Percentiles rank a stretch among this genome's conserved stretches.
These are phyloP conservation scores for Cyberlindnera subsufficiens DNA, from an alignment of 805 yeast species.

Conservation along the genomic window DNA sequence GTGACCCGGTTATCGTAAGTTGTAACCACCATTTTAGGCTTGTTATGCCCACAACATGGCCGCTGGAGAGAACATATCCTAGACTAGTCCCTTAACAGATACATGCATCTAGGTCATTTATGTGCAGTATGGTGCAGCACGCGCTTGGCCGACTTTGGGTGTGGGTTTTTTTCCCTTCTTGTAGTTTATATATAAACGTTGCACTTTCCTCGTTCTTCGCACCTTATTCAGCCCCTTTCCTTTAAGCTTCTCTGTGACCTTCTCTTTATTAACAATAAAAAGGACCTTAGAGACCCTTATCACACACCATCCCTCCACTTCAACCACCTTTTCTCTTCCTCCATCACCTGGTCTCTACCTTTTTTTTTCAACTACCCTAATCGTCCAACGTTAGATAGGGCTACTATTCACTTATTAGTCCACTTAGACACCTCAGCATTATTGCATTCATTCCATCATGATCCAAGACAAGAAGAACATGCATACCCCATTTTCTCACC, in stretches of 20 bases:
- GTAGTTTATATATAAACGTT: not conserved
- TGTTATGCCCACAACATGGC: too few relatives aligned
- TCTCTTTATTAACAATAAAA: too few relatives aligned
- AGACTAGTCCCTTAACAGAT: too few relatives aligned
- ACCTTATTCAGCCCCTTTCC: not conserved
- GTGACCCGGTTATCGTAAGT: too few relatives aligned
- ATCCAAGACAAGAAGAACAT: not conserved
- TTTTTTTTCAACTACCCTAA: not conserved
- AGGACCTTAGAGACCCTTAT: too few relatives aligned
- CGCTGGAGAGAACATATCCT: too few relatives aligned
- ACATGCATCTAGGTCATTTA: too few relatives aligned
- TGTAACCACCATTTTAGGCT: too few relatives aligned
- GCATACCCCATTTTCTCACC: conserved; percentile 18
- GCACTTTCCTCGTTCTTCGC: not conserved
- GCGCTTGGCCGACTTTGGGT: too few relatives aligned
- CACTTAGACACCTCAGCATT: not conserved
- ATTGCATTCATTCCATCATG: not conserved
- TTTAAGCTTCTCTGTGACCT: too few relatives aligned
- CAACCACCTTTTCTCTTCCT: not conserved
- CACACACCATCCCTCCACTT: not conserved
- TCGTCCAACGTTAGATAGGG: not conserved
- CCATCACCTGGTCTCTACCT: not conserved
- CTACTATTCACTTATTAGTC: conserved; percentile 15
- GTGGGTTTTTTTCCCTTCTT: too few relatives aligned
- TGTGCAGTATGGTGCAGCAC: too few relatives aligned